phyloP scores from a whole-genome alignment of 2,329 filamentous ascomycete genomes.

The Colletotrichum sp. region DNA sequence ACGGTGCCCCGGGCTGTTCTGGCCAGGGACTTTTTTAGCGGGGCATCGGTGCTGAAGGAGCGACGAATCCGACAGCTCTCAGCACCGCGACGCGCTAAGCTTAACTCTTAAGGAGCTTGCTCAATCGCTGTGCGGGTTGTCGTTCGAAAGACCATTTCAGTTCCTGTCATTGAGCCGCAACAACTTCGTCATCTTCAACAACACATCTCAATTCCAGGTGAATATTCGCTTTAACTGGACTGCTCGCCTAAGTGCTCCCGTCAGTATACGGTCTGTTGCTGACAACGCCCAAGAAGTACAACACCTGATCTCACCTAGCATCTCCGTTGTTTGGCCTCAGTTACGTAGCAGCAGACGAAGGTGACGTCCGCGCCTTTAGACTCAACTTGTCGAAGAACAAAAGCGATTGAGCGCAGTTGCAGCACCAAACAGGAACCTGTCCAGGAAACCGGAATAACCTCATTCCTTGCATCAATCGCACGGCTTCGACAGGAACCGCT shows the following conservation, averaged over 20 bases:
- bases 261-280: neutral
- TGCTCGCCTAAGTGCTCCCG: neutral
- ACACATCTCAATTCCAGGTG: neutral
- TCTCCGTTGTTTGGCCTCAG: neutral
- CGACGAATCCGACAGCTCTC: neutral
- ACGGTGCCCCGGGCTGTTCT: neutral
- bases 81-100: neutral
- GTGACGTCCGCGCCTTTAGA: neutral
- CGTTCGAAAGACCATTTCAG: neutral
- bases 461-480: neutral
- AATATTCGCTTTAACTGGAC: neutral
- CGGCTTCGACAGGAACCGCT: neutral
- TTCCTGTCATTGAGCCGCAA: neutral
- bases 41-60: neutral
- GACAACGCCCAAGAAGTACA: neutral
- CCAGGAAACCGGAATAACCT: neutral
- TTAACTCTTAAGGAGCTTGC: neutral
- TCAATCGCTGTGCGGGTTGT: neutral
- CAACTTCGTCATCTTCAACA: neutral
- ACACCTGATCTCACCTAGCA: neutral
- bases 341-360: neutral
- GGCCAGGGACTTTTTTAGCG: constrained; percentile 1
- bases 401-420: neutral
- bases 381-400: neutral
- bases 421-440: neutral